Evolutionary conservation across 768 basidiomycete species (phyloP), one percentile per base, ranked within the genome.

Genomic region (Mycena alexandri): DNA sequence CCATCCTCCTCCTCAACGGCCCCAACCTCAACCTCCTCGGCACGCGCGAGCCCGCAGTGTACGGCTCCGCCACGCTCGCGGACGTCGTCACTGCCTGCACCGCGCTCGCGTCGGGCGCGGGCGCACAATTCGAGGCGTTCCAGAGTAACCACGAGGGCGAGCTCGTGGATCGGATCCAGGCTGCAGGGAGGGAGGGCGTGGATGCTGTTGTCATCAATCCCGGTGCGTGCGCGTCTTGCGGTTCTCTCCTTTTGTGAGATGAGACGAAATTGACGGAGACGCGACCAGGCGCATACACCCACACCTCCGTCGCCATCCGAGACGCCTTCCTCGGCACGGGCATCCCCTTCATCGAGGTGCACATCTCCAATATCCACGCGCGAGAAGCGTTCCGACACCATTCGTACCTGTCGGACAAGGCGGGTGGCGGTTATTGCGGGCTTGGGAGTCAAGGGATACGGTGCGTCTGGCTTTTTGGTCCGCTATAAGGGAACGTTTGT

Each of bases 91-190:
- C 44, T 33, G 57, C 24, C 22, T 55, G 58, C 48, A 70, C 65
- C 13, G 36, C 61, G 7, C 48, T 52, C 5, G 73, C 72, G 11
- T 55, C 66, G 6, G 57, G 55, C 24, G 59, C 64, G 3, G 72
- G 66, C 19, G 73, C 65, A 17, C 54, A 19, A 1, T 46, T 74
- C n/a, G 47, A 44, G 2, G 73, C 68, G 5, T 74, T 73, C 34
- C 73, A 74, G 63, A 73, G 70, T 50, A 74, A 73, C 63, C 73
- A 74, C 50, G 72, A 74, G 41, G 73, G 72, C 29, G 70, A 65
- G 9, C 73, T 74, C 21, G 68, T 74, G 17, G 72, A 74, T 54
- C 63, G 73, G 5, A 74, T 74, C 25, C 73, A 74, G 0, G 69
- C 69, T 13, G 73, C 72, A 19, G 59, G 51, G 43, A 19, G 12